Conservation (phyloP, 169 alveolate species). For the Perkinsus chesapeaki region DNA sequence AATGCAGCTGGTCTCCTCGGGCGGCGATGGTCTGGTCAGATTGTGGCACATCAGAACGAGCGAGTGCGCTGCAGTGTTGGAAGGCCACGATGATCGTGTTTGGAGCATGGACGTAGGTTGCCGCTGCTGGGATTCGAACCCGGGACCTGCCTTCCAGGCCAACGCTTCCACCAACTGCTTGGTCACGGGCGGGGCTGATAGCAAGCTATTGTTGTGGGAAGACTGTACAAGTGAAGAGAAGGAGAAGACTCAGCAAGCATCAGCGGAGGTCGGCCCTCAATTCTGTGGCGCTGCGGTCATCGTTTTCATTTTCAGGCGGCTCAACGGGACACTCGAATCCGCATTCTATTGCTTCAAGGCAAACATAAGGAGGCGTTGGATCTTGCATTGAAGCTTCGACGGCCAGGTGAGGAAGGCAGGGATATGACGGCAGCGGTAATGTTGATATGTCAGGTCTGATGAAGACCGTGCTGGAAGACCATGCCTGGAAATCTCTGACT, state of each 20-base stretch:
- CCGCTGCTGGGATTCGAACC: not conserved
- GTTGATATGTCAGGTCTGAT: not conserved
- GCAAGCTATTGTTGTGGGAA: not conserved
- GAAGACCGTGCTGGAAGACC: not conserved
- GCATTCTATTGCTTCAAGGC: not conserved
- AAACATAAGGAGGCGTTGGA: not conserved
- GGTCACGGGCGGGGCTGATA: constrained; percentile 10
- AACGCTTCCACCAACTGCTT: not conserved
- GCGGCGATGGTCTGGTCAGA: constrained; percentile 60
- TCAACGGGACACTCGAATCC: constrained; percentile 2
- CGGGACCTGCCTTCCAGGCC: not conserved
- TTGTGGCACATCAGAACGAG: constrained; percentile 69
- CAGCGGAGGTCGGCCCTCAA: not conserved
- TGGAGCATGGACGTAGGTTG: not conserved
- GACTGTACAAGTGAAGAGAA: not conserved
- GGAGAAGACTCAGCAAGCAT: not conserved
- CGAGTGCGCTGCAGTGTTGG: constrained; percentile 55
- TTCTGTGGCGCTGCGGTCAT: not conserved
- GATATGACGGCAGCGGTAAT: not conserved
- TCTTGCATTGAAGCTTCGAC: not conserved
- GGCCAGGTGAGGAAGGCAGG: not conserved
- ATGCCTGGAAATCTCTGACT: not conserved
- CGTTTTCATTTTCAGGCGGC: not conserved
- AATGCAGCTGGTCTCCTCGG: constrained; percentile 51
- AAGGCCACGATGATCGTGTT: constrained; percentile 51